Conservation (phyloP, 176 grass and related monocot species). For the Neostapfia colusana region DNA sequence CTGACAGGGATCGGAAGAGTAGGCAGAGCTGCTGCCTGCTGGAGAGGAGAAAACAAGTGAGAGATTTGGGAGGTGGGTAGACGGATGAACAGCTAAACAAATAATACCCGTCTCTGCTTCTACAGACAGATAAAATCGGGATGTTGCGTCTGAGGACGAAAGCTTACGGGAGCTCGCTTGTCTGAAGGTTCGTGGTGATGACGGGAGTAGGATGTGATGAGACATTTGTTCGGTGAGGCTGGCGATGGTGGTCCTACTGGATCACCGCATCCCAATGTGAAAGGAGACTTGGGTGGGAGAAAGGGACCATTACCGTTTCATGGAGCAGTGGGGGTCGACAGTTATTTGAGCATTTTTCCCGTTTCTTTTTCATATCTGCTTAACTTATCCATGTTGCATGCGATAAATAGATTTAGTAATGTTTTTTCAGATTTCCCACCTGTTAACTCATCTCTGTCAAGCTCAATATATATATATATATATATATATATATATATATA, state of each 20-base stretch:
- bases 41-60: neutral
- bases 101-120: neutral
- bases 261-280: neutral
- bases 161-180: neutral
- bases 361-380: no score
- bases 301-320: neutral
- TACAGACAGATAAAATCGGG: neutral
- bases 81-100: slow-evolving; percentile 18
- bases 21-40: neutral
- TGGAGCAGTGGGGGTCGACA: neutral
- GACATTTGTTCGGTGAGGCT: slow-evolving; percentile 11
- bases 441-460: no score
- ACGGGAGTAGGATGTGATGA: slow-evolving; percentile 20
- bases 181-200: neutral
- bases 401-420: no score
- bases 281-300: neutral
- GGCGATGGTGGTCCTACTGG: neutral
- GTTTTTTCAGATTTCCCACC: no score
- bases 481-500: no score
- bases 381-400: no score
- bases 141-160: slow-evolving; percentile 21
- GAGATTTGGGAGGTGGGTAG: slow-evolving; percentile 8
- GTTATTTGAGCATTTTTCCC: neutral
- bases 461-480: no score
- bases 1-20: slow-evolving; percentile 25